Evolutionary conservation across 345 rosid species (phyloP).

Genomic region (Diplotaxis tenuifolia): DNA sequence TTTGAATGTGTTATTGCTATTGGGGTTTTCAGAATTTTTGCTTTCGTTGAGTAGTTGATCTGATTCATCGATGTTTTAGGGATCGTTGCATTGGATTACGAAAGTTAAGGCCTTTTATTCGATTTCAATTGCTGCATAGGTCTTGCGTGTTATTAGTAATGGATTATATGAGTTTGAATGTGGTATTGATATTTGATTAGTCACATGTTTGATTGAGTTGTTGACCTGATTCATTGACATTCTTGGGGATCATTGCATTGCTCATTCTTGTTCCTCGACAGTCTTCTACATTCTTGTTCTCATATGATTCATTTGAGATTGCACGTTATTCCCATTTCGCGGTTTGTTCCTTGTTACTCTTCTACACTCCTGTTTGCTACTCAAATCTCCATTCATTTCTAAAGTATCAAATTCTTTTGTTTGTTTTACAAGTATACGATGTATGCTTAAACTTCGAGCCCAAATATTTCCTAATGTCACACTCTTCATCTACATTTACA

Average conservation of each 20-base stretch:
- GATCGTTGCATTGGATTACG: background rate
- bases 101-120: background rate
- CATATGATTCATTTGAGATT: background rate
- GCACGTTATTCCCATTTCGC: no score
- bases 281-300: background rate
- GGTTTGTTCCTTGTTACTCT: no score
- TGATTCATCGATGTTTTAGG: no score
- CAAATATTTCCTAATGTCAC: background rate
- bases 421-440: background rate
- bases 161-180: no score
- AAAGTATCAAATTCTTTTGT: background rate
- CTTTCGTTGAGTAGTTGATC: no score
- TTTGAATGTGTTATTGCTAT: no score
- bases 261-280: background rate
- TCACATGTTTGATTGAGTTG: no score
- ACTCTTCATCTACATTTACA: background rate
- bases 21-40: no score
- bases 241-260: background rate
- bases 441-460: background rate
- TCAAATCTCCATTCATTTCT: background rate
- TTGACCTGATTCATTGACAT: background rate
- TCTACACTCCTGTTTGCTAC: background rate
- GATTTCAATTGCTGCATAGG: background rate
- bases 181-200: no score
- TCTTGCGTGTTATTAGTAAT: no score